Percentiles rank a stretch among this genome's conserved stretches.
Evolutionary conservation across 2,329 filamentous ascomycete species (phyloP).

Genomic region (Diaporthe amygdali): DNA sequence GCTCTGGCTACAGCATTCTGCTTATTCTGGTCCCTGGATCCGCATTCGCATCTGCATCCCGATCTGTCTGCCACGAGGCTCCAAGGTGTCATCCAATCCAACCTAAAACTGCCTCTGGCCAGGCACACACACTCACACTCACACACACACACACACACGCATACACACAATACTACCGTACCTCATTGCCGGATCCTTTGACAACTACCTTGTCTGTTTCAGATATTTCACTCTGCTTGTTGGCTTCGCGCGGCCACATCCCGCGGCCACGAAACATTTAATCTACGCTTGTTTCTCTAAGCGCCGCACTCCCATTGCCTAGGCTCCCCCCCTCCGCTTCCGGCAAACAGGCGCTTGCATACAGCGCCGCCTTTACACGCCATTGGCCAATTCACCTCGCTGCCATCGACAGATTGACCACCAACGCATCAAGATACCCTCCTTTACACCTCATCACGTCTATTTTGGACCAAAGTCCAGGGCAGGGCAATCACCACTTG

Average conservation of each 20-base stretch:
- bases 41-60: background rate
- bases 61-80: conserved; percentile 1
- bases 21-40: background rate
- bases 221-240: conserved; percentile 5
- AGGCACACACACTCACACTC: background rate
- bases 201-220: conserved; percentile 21
- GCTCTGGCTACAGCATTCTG: background rate
- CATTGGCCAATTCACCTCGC: conserved; percentile 20
- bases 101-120: background rate
- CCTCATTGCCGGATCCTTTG: conserved; percentile 4
- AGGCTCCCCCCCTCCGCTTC: background rate
- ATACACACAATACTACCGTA: background rate
- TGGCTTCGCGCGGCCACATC: conserved; percentile 10
- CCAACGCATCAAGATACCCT: background rate
- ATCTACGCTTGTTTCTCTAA: conserved; percentile 25
- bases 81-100: conserved; percentile 15
- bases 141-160: background rate
- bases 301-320: conserved; percentile 18
- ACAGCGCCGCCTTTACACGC: background rate
- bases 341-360: conserved; percentile 23
- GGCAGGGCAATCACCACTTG: background rate
- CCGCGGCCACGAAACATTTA: conserved; percentile 18
- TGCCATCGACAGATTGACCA: background rate
- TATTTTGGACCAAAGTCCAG: conserved; percentile 9
- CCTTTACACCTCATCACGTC: conserved; percentile 10